Conservation (phyloP, 2,329 filamentous ascomycete genomes). For the Lasiodiplodia sp. region DNA sequence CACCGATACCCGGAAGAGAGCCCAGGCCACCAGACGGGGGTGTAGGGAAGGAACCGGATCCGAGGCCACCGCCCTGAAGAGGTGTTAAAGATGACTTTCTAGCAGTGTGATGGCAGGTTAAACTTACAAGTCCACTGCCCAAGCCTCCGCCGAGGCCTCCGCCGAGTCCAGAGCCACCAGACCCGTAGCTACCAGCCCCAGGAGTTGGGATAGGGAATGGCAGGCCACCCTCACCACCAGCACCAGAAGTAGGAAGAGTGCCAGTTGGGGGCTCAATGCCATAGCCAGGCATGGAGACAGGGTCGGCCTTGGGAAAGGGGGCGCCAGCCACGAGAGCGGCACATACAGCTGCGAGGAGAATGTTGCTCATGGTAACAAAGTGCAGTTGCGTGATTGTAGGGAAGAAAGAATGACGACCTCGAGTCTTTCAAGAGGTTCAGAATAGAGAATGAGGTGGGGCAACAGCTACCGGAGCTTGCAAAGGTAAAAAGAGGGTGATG, state of each 20-base stretch:
- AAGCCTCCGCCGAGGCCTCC: background rate
- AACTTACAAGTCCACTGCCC: background rate
- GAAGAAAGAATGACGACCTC: slow-evolving; percentile 14
- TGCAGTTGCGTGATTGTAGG: background rate
- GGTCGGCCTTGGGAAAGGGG: slow-evolving; percentile 8
- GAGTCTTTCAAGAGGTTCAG: slow-evolving; percentile 9
- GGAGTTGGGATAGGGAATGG: background rate
- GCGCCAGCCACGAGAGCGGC: slow-evolving; percentile 22
- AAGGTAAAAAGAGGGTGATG: slow-evolving; percentile 11
- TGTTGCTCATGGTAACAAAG: slow-evolving; percentile 13
- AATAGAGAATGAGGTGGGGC: slow-evolving; percentile 18
- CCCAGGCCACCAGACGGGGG: background rate
- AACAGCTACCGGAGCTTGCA: slow-evolving; percentile 27
- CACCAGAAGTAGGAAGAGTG: slow-evolving; percentile 4
- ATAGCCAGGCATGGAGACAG: background rate
- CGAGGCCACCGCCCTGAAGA: background rate
- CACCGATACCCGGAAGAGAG: background rate
- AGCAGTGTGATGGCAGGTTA: background rate
- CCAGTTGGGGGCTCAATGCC: slow-evolving; percentile 1
- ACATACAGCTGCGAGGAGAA: slow-evolving; percentile 8
- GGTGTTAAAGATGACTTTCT: background rate
- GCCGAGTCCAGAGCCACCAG: background rate
- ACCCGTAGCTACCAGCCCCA: background rate
- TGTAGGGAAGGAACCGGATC: background rate
- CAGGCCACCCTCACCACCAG: slow-evolving; percentile 1